phyloP scores from a whole-genome alignment of 768 basidiomycete genomes.

The Leucogyrophana mollusca region DNA sequence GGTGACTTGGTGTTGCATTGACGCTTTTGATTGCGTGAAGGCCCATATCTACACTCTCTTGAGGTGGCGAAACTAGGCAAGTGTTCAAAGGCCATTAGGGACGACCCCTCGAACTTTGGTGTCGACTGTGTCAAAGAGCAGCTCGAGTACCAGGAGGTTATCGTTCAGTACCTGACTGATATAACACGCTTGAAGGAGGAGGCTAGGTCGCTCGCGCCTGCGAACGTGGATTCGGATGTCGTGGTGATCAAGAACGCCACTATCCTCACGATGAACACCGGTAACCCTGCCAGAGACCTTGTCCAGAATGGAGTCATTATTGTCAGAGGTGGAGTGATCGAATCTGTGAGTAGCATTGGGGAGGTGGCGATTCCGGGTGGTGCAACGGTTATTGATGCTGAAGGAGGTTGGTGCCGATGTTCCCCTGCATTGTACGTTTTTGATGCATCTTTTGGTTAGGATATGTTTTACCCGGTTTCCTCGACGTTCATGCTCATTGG shows the following conservation, averaged over 20 bases:
- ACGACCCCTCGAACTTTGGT: slow-evolving; percentile 56
- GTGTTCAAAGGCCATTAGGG: slow-evolving; percentile 48
- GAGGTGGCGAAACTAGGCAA: slow-evolving; percentile 50
- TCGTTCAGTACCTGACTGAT: slow-evolving; percentile 61
- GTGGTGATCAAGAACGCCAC: slow-evolving; percentile 69
- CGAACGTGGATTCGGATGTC: slow-evolving; percentile 35
- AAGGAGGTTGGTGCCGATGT: slow-evolving; percentile 55
- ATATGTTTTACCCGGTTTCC: slow-evolving; percentile 67
- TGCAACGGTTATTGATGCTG: slow-evolving; percentile 51
- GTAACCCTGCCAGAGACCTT: slow-evolving; percentile 46
- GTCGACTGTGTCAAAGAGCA: slow-evolving; percentile 58
- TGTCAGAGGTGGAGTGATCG: slow-evolving; percentile 57
- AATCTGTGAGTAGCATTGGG: slow-evolving; percentile 38
- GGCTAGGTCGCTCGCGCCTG: slow-evolving; percentile 23
- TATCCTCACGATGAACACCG: slow-evolving; percentile 65
- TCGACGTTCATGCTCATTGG: slow-evolving; percentile 81
- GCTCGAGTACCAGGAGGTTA: slow-evolving; percentile 56
- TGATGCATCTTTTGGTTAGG: too few relatives aligned
- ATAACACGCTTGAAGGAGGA: slow-evolving; percentile 57
- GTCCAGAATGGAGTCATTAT: slow-evolving; percentile 52
- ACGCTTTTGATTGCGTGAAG: slow-evolving; percentile 27
- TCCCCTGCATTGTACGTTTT: not conserved
- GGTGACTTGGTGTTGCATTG: not conserved
- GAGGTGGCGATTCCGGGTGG: slow-evolving; percentile 34
- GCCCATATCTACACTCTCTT: slow-evolving; percentile 62